phyloP scores from a whole-genome alignment of 345 rosid species.

The Camelina neglecta region DNA sequence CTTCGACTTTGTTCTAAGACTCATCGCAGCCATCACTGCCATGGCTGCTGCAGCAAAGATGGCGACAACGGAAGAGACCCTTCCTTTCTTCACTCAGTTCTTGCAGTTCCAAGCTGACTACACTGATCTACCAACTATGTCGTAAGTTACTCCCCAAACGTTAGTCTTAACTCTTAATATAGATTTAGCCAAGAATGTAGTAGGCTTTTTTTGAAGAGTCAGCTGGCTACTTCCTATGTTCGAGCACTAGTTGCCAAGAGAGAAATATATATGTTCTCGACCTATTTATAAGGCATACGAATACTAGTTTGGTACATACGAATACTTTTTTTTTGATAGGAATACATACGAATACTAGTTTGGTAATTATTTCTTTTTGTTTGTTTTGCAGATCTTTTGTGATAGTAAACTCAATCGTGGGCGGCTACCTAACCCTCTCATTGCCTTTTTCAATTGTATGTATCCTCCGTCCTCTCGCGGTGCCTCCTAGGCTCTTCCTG shows the following conservation, averaged over 20 bases:
- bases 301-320: no score
- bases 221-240: background rate
- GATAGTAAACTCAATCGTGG: constrained; percentile 65
- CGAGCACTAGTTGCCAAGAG: no score
- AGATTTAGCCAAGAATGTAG: background rate
- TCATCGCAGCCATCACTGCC: constrained; percentile 60
- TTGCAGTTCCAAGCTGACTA: constrained; percentile 87
- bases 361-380: background rate
- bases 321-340: no score
- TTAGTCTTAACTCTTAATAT: constrained; percentile 6
- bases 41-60: constrained; percentile 71
- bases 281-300: no score
- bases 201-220: background rate
- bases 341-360: no score
- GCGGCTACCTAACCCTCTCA: constrained; percentile 69
- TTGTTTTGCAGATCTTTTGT: constrained; percentile 59
- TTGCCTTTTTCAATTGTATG: constrained; percentile 72
- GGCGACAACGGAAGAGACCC: constrained; percentile 77
- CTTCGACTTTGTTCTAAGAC: constrained; percentile 69
- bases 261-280: background rate
- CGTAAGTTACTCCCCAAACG: constrained; percentile 44
- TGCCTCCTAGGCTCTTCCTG: constrained; percentile 63
- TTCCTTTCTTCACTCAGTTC: constrained; percentile 94
- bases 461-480: constrained; percentile 68
- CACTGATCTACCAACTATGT: constrained; percentile 73